phyloP scores from a whole-genome alignment of 2,329 filamentous ascomycete species.

The Metarhizium humberi region DNA sequence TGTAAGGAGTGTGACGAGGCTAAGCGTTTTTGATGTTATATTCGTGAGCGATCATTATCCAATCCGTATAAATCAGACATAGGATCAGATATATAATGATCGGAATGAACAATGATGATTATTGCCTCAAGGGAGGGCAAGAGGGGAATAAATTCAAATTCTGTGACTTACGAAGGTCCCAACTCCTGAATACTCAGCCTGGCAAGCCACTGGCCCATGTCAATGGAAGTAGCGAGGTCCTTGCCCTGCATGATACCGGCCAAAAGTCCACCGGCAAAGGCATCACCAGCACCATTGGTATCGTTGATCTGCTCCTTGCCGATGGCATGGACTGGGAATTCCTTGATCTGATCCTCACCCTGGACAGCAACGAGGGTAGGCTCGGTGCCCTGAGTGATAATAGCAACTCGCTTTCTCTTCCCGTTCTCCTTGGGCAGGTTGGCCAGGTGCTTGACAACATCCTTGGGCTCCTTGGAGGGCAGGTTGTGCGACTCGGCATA shows the following conservation, averaged over 20 bases:
- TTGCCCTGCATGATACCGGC: slow-evolving; percentile 84
- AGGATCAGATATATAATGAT: neutral
- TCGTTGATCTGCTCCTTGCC: slow-evolving; percentile 74
- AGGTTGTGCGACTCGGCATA: slow-evolving; percentile 78
- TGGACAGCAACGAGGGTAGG: slow-evolving; percentile 79
- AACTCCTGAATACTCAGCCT: slow-evolving; percentile 89
- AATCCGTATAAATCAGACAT: neutral
- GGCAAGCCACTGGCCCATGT: slow-evolving; percentile 96
- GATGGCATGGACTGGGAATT: slow-evolving; percentile 76
- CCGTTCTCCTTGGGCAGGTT: slow-evolving; percentile 87
- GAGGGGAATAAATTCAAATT: neutral
- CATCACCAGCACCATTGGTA: slow-evolving; percentile 94
- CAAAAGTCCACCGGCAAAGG: slow-evolving; percentile 89
- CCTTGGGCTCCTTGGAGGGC: slow-evolving; percentile 65
- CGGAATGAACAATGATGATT: neutral
- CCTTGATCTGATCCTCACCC: slow-evolving; percentile 59
- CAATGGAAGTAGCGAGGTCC: slow-evolving; percentile 65
- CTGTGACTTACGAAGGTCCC: slow-evolving; percentile 75
- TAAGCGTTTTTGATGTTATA: neutral
- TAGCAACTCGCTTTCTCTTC: slow-evolving; percentile 72
- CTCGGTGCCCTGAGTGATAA: slow-evolving; percentile 91
- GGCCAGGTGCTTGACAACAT: slow-evolving; percentile 79
- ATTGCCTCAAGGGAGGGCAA: neutral
- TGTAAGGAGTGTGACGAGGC: neutral
- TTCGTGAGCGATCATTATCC: neutral